Base-by-base conservation (phyloP, 2,329 filamentous ascomycete genomes). In the Thielaviopsis ethacetica region DNA sequence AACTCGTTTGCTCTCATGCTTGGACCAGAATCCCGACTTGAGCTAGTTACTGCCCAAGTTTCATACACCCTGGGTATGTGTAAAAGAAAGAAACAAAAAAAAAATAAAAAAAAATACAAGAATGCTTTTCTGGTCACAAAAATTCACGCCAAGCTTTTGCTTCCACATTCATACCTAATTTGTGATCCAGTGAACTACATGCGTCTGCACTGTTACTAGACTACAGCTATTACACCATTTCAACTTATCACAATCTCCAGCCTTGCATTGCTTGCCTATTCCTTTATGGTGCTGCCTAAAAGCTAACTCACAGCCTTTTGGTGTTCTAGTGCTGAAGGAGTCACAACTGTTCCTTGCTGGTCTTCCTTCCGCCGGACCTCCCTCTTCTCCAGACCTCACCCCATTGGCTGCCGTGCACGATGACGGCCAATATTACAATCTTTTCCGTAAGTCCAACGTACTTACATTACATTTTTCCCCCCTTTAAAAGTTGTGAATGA, bases 21-120 rank as follows among this genome's bases (percentile, higher is more conserved):
- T 3, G 61, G 62, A 15, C 71, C 69, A 17, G 57, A 66, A 3
- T 38, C 62, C 7, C 70, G 81, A 44, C 64, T 66, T 2, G 58
- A 65, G 6, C 63, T 76, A 7, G 63, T 65, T 13, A 64, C 56
- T 38, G 50, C 73, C 0, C 70, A 67, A 9, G 62, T 73, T 5
- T 72, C 73, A 2, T 76, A 72, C 61, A 82, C 77, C 2, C 62
- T 74, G 27, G 73, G 79, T 80, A 67, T 65, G 72, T 66, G 7
- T 21, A 50, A 15, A 15, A 30, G n/a, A n/a, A n/a, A n/a, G n/a
- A n/a, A n/a, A n/a, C n/a, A n/a, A n/a, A n/a, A n/a, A n/a, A n/a
- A n/a, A n/a, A n/a, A n/a, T n/a, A n/a, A n/a, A n/a, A n/a, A n/a
- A n/a, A n/a, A n/a, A n/a, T n/a, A n/a, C n/a, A n/a, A n/a, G n/a